Base-by-base conservation (phyloP, 2,329 filamentous ascomycete genomes). In the Epichloe typhina region DNA sequence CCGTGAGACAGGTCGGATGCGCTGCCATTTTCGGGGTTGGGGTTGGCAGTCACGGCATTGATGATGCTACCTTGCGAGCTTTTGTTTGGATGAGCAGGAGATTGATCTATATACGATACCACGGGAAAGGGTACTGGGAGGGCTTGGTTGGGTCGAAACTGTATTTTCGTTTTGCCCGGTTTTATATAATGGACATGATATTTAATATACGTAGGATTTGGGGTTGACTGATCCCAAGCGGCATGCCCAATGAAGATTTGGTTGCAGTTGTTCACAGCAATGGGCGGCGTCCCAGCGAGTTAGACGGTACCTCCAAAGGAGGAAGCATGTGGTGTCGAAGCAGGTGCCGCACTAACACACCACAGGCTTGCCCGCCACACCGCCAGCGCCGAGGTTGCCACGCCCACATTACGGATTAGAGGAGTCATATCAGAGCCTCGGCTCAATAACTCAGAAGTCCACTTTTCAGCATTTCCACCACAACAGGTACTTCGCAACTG, bases 401-500 rank as follows among this genome's bases (percentile, higher is more conserved):
- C 23, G 23, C 23, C 23, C 23, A 26, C 23, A 19, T 19, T 19
- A 19, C 19, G 19, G 19, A 19, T 19, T 19, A 19, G 23, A 23
- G 23, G 23, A 23, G 21, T 4, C 3, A 21, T 7, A 23, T 7
- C 6, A 8, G 23, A 26, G 49, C 49, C 49, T 50, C 49, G 49
- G 49, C 49, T 50, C 26, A 41, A 45, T 17, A 21, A 19, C 39
- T 35, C 36, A 50, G 40, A 52, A 46, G 46, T 23, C 21, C 37
- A 38, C 36, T 37, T 45, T 43, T 21, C 21, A 37, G 46, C 33
- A 37, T 21, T 19, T 43, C 40, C 33, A 31, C 48, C 45, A 43
- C 41, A 19, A 21, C 13, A 1, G 31, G 31, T 31, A 11, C 19
- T 42, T 42, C 19, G 6, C 42, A n/a, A 45, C 42, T 45, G 42